Evolutionary conservation across 2,329 filamentous ascomycete species (phyloP).

Genomic region (Dendrostoma leiphaemia): DNA sequence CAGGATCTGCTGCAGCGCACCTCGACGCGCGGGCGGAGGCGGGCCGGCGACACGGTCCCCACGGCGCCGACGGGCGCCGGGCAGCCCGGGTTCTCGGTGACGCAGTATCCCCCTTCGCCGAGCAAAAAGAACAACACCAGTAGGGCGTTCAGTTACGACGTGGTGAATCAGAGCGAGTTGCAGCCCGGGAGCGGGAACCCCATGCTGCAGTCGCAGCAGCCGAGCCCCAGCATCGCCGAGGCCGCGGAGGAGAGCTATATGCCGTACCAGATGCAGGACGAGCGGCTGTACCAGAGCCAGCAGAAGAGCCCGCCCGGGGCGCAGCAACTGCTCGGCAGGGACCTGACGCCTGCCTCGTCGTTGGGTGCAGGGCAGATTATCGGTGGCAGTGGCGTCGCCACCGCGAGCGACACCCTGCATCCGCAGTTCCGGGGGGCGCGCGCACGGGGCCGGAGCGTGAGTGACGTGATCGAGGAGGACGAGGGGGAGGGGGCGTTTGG

Average conservation of each 20-base stretch:
- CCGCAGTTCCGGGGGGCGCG: constrained; percentile 7
- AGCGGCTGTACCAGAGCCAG: constrained; percentile 1
- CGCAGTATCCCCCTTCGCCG: too few species aligned
- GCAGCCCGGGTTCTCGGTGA: constrained; percentile 11
- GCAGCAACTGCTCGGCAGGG: background rate
- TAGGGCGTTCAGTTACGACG: constrained; percentile 13
- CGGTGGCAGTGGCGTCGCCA: background rate
- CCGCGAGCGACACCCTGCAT: background rate
- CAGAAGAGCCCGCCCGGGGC: background rate
- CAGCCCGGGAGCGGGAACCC: background rate
- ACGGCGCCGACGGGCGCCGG: background rate
- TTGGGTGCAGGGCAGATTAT: too few species aligned
- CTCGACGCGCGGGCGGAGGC: constrained; percentile 14
- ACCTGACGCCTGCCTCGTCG: too few species aligned
- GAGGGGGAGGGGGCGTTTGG: background rate
- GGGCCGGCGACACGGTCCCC: constrained; percentile 14
- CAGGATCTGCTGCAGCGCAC: constrained; percentile 11
- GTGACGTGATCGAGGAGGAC: constrained; percentile 1
- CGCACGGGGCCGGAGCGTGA: constrained; percentile 11
- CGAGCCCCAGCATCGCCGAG: constrained; percentile 13
- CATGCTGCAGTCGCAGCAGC: background rate
- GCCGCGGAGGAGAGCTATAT: constrained; percentile 10
- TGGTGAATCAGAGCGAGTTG: constrained; percentile 5
- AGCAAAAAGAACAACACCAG: background rate
- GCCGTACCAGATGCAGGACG: constrained; percentile 7